Evolutionary conservation across 2,329 filamentous ascomycete genomes (phyloP), one percentile per base, ranked within the genome.

Genomic region (Alternaria arborescens): DNA sequence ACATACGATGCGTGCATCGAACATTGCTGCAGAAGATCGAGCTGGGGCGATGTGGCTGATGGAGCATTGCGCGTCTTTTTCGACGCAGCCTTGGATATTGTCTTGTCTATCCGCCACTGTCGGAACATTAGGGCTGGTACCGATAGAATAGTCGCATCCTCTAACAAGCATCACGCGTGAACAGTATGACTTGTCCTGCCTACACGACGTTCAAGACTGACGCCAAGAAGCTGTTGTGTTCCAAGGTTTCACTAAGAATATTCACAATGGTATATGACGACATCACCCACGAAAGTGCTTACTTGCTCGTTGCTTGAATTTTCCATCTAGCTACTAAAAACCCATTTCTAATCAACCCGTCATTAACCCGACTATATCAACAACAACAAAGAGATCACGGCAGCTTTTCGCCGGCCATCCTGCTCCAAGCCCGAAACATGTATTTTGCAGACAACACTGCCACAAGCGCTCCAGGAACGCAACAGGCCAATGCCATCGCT

Each of bases 1-100:
- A 24, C 40, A 70, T 70, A 52, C 53, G 67, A 65, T 66, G 62
- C 57, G 57, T 44, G 55, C 57, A 72, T 72, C 69, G 68, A 68
- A 58, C 43, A 57, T 62, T 62, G 38, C 28, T 46, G 54, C 47
- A 65, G 53, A 28, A 58, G 67, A 72, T 72, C 67, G 70, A 55
- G 42, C 3, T 28, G 34, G 16, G 52, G 54, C 34, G 54, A 32
- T 44, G 43, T 55, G 41, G 38, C 51, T 50, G 43, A 20, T 41
- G 40, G 52, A 43, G 51, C 63, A 62, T 67, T 71, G 65, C 68
- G 67, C 64, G 67, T 51, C 66, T 63, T 61, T 61, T 53, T 65
- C 46, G 20, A 62, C 61, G 10, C 28, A 36, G 28, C 36, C 16
- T 32, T 38, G 34, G 26, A 32, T 36, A 24, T 38, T 58, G 26